Base-by-base conservation (phyloP, 2,329 filamentous ascomycete species). In the Mycogone perniciosa region DNA sequence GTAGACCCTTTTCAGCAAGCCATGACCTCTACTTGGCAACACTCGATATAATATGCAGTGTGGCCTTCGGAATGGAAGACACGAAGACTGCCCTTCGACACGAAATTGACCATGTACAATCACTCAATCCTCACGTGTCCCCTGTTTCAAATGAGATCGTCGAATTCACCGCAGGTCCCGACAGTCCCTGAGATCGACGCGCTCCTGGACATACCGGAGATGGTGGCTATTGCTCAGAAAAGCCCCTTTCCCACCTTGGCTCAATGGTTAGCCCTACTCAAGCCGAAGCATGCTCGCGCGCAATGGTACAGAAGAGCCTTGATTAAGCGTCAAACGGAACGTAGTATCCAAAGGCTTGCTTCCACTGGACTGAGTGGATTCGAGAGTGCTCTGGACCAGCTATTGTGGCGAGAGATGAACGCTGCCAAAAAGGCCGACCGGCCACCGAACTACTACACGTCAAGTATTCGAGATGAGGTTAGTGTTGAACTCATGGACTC, bases 11-110 rank as follows among this genome's bases (percentile, higher is more conserved):
- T 39, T 48, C 58, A 4, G 68, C 62, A 1, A 48, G 53, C 5
- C 50, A 53, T 7, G 69, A 72, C 50, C 53, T 72, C 7, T 60
- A 62, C 41, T 57, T 66, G 30, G 57, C 59, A 0, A 59, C 65
- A 1, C 58, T 70, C 2, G 68, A 71, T 46, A 64, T 66, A 43
- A 67, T 71, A 31, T 62, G 62, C n/a, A 62, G 62, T 11, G 63
- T 60, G 5, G 60, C 69, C 0, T 68, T 71, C 51, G 65, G 63
- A 10, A 48, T 62, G 37, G 60, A 61, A 4, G 53, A 56, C 20
- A 50, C 54, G n/a, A 47, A 56, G 37, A 54, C 56, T 7, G 50
- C 59, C 0, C 44, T 62, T 9, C 47, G 40, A 3, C 50, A 51
- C 7, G 58, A 62, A 13, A 51, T 52, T 9, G 8, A 20, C 3